Evolutionary conservation across 345 rosid species (phyloP), one percentile per base, ranked within the genome.

Genomic region (Murraya paniculata): DNA sequence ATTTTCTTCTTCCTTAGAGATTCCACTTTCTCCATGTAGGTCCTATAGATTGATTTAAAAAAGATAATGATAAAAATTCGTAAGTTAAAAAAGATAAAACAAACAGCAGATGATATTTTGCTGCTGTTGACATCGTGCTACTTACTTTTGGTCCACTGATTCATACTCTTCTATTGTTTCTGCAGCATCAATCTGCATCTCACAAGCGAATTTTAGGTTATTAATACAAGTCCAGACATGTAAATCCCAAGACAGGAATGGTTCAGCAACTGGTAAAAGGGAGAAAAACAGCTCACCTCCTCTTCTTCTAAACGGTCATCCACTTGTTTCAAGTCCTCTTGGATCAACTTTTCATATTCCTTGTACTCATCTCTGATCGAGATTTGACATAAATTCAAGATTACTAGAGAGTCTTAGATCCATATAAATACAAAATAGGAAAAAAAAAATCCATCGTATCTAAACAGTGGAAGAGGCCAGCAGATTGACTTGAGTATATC

Each of bases 271-370:
- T 19, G 36, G 28, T 5, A 59, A n/a, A 64, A 53, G 2, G 72
- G 39, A 25, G 3, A 55, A 64, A 69, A 33, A 39, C 13, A 31
- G 27, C 82, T 60, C 45, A 93, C 99, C 98, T 96, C 98, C 74
- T 94, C 99, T 86, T 96, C 99, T 87, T 92, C 99, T 87, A 96
- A 74, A 25, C 98, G 94, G 72, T 87, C 81, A 84, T 96, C 99
- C 55, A 96, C 99, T 82, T 87, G 95, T 77, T 78, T 87, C 87
- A 96, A 80, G 81, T 96, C 98, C 55, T 91, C 99, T 84, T 94
- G 93, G 72, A 96, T 96, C 87, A 89, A 78, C 88, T 91, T 96
- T 83, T 96, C 97, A 50, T 94, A 94, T 80, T 92, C 98, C 83
- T 91, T 96, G 90, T 94, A 94, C 85, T 94, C 98, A 45, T 94